A percentile compares a stretch with the other conserved stretches of the same genome.
phyloP scores from a whole-genome alignment of 805 yeast species.

The Komagataella phaffii region DNA sequence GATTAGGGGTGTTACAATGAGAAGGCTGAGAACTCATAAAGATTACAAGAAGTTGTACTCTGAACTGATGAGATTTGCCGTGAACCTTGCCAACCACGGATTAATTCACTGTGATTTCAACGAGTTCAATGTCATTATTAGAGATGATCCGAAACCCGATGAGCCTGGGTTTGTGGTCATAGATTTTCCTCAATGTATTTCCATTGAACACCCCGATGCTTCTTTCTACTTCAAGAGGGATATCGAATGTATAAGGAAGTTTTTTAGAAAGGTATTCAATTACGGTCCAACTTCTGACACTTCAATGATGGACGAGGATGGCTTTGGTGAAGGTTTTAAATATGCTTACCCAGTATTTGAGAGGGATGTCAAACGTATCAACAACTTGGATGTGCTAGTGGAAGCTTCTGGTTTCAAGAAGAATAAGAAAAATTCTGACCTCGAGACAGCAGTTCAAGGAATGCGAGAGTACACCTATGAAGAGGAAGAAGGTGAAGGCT shows the following conservation, averaged over 20 bases:
- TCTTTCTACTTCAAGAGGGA: slow-evolving; percentile 82
- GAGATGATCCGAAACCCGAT: slow-evolving; percentile 28
- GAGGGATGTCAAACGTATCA: slow-evolving; percentile 59
- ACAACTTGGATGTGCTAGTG: slow-evolving; percentile 69
- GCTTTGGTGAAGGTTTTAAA: slow-evolving; percentile 69
- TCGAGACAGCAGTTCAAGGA: slow-evolving; percentile 55
- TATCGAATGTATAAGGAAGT: slow-evolving; percentile 76
- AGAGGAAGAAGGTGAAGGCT: slow-evolving; percentile 23
- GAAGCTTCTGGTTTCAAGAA: slow-evolving; percentile 78
- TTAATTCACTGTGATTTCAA: slow-evolving; percentile 95
- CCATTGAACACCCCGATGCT: slow-evolving; percentile 85
- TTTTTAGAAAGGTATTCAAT: slow-evolving; percentile 66
- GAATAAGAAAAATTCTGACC: slow-evolving; percentile 25
- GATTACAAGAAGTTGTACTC: slow-evolving; percentile 65
- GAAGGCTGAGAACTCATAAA: slow-evolving; percentile 58
- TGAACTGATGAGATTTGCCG: slow-evolving; percentile 77
- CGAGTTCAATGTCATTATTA: slow-evolving; percentile 87
- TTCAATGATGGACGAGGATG: slow-evolving; percentile 65
- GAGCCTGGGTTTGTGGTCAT: slow-evolving; percentile 77
- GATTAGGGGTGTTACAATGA: slow-evolving; percentile 84
- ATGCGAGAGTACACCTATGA: slow-evolving; percentile 33
- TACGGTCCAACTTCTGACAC: slow-evolving; percentile 59
- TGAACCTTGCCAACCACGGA: slow-evolving; percentile 74
- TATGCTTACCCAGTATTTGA: slow-evolving; percentile 68
- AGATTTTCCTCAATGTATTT: slow-evolving; percentile 97